These are phyloP conservation scores for apple (Malus domestica) DNA, from an alignment of 306 rosid species.

Conservation along the genomic window DNA sequence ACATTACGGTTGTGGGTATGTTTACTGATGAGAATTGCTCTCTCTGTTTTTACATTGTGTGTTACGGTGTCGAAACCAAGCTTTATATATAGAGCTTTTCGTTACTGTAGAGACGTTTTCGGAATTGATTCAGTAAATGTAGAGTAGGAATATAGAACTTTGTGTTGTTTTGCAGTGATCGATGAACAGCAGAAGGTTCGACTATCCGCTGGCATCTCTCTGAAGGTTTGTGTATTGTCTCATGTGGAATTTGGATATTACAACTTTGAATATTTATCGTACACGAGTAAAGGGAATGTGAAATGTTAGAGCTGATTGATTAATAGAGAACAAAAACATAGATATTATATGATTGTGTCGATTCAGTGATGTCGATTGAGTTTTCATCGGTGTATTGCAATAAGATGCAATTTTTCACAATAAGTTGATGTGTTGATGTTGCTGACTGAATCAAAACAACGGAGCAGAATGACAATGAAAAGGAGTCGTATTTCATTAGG, in stretches of 20 bases:
- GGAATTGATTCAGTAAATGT: slow-evolving; percentile 7
- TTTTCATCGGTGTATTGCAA: neutral
- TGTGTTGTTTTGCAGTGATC: slow-evolving; percentile 53
- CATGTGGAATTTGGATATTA: neutral
- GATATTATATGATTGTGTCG: neutral
- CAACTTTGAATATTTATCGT: neutral
- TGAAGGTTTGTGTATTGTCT: slow-evolving; percentile 50
- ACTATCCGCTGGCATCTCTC: slow-evolving; percentile 87
- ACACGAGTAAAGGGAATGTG: neutral
- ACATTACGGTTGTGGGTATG: slow-evolving; percentile 86
- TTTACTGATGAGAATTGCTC: neutral
- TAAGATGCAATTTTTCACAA: neutral
- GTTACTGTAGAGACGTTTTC: neutral
- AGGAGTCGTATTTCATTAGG: neutral
- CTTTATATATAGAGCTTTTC: neutral
- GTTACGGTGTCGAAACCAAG: slow-evolving; percentile 5
- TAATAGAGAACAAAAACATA: neutral
- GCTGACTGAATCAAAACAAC: neutral
- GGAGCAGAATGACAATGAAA: neutral
- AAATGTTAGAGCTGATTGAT: neutral
- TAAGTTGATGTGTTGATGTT: neutral
- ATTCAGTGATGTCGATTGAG: neutral
- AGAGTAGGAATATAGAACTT: slow-evolving; percentile 7
- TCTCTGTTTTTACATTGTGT: neutral
- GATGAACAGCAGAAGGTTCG: slow-evolving; percentile 76